Evolutionary conservation across 768 basidiomycete genomes (phyloP).

Genomic region (Naganishia kalamii): DNA sequence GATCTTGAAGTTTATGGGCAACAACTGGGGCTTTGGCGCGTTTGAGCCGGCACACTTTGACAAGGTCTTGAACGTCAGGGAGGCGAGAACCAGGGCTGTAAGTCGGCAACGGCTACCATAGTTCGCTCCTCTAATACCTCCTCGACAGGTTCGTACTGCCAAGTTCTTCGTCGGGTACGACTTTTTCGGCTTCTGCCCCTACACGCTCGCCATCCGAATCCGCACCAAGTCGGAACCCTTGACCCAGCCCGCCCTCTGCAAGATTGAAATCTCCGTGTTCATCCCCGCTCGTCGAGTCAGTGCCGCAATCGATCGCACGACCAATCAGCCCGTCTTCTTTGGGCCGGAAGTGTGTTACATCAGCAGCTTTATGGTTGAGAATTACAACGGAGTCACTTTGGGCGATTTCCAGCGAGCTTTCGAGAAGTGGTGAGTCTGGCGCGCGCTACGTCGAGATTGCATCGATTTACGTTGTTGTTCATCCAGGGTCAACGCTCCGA

Average conservation of each 20-base stretch:
- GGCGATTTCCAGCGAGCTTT: conserved; percentile 22
- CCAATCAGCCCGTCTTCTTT: conserved; percentile 15
- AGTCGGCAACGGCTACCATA: neutral
- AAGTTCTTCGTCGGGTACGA: conserved; percentile 22
- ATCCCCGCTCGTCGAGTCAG: conserved; percentile 5
- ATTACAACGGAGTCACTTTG: conserved; percentile 19
- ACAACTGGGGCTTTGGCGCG: conserved; percentile 14
- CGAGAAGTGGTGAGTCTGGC: conserved; percentile 17
- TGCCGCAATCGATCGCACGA: neutral
- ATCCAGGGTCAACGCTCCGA: conserved; percentile 6
- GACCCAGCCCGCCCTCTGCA: conserved; percentile 9
- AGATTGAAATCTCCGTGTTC: conserved; percentile 17
- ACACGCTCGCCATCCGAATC: conserved; percentile 17
- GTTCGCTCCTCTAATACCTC: neutral
- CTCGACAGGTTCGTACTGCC: conserved; percentile 17
- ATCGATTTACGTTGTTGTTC: neutral
- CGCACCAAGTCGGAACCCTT: conserved; percentile 17
- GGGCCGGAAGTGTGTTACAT: conserved; percentile 13
- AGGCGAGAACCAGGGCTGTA: conserved; percentile 16
- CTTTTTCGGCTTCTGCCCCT: conserved; percentile 19
- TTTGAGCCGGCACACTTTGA: conserved; percentile 12
- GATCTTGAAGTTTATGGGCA: conserved; percentile 3
- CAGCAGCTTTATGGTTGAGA: conserved; percentile 17
- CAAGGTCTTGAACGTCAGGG: neutral
- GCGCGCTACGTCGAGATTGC: neutral